Conservation (phyloP, 2,329 filamentous ascomycete genomes). For the Fusarium cyanostomum region DNA sequence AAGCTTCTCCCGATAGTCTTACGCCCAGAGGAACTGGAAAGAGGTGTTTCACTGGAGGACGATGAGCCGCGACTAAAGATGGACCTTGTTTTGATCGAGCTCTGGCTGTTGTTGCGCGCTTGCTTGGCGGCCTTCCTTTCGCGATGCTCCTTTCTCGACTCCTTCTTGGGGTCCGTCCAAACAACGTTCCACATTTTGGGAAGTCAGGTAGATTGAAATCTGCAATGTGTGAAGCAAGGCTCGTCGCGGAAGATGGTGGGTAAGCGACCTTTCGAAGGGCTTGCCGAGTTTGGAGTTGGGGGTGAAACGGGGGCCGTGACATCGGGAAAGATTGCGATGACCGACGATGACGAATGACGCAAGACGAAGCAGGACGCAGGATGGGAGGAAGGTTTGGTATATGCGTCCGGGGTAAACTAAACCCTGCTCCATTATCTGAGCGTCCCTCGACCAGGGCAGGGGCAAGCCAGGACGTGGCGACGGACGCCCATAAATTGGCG, state of each 20-base stretch:
- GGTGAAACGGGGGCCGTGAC: slow-evolving; percentile 7
- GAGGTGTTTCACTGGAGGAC: slow-evolving; percentile 7
- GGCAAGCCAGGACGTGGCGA: background rate
- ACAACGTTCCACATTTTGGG: slow-evolving; percentile 36
- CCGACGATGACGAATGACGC: slow-evolving; percentile 1
- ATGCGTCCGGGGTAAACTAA: background rate
- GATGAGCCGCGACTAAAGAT: slow-evolving; percentile 22
- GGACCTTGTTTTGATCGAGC: background rate
- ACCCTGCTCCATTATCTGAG: background rate
- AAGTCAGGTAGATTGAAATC: slow-evolving; percentile 12
- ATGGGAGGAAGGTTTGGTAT: background rate
- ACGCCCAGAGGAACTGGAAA: background rate
- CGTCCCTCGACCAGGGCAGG: too few species aligned
- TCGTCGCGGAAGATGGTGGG: slow-evolving; percentile 14
- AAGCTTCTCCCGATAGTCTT: background rate
- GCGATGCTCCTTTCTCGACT: slow-evolving; percentile 31
- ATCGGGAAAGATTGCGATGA: slow-evolving; percentile 1
- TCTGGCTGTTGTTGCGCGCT: background rate
- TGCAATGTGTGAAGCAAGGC: slow-evolving; percentile 3
- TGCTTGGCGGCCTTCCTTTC: slow-evolving; percentile 18
- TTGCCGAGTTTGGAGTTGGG: background rate
- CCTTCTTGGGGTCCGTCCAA: slow-evolving; percentile 26
- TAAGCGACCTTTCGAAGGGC: slow-evolving; percentile 2
- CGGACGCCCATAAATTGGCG: slow-evolving; percentile 3
- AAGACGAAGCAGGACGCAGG: background rate